Evolutionary conservation across 192 early-diverging fungal species (phyloP), one percentile per base, ranked within the genome.

Genomic region (Blastocladiella britannica): DNA sequence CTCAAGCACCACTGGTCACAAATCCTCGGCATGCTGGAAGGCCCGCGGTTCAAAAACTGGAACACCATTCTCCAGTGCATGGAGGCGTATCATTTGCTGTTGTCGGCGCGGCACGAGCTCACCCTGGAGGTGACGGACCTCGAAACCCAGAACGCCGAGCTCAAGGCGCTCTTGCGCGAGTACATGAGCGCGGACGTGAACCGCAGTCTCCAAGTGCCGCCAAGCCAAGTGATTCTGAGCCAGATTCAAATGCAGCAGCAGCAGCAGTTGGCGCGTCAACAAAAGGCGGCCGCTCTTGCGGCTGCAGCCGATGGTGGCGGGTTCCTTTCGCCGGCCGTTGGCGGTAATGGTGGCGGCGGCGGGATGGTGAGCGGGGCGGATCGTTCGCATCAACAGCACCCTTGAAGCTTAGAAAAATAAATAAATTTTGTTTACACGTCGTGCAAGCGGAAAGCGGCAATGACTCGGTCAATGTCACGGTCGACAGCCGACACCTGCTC

Each of bases 101-200:
- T 79, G 18, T 66, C 63, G 1, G 65, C 67, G 29, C 62, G 77
- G 30, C 68, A 62, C 30, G 51, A 63, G 12, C 53, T 72, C 15
- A 58, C 70, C 0, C 64, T 68, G 60, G 70, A 79, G 29, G 72
- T 77, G 51, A 59, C 61, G 15, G 22, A 56, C 29, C 66, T 77
- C n/a, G 53, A 52, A 15, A 55, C 43, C 22, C 77, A 79, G 52
- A 79, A 76, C 57, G 62, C 70, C 20, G 77, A 79, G 56, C 52
- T 79, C 22, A 77, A 75, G 55, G 52, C 52, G 4, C 57, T 79
- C 5, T 54, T 79, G 27, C 59, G 74, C 20, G 67, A 75, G 61
- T 77, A 79, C 55, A 74, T 79, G 72, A 26, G 59, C 29, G 72
- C 77, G 2, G 30, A 53, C 12, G 63, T 79, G 26, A 79, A 79